A percentile compares a stretch with the other conserved stretches of the same genome.
These are phyloP conservation scores for Pelargonium myrrhifolium DNA, from an alignment of 441 rosid genomes.

Conservation along the genomic window DNA sequence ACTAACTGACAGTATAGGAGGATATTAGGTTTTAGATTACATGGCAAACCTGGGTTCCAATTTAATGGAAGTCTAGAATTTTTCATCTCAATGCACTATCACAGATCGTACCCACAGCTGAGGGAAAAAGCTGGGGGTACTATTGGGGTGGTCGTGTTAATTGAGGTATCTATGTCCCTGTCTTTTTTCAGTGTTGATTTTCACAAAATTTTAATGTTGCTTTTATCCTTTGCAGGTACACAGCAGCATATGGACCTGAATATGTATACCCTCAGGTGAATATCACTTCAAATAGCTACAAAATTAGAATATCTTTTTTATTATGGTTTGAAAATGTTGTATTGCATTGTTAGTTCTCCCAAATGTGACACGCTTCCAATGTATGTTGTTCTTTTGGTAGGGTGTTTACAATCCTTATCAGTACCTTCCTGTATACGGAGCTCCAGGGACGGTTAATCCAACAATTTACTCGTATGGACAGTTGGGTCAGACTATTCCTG, in stretches of 20 bases:
- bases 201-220: neutral
- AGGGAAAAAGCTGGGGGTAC: too few relatives aligned
- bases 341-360: conserved; percentile 2
- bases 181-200: neutral
- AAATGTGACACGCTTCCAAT: conserved; percentile 16
- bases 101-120: too few relatives aligned
- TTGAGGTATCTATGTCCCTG: too few relatives aligned
- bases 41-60: conserved; percentile 9
- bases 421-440: conserved; percentile 82
- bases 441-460: conserved; percentile 53
- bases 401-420: conserved; percentile 82
- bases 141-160: too few relatives aligned
- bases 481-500: conserved; percentile 52
- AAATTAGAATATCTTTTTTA: neutral
- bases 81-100: conserved; percentile 4
- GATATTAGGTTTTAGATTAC: conserved; percentile 3
- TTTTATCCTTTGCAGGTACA: conserved; percentile 46
- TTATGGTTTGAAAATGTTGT: neutral
- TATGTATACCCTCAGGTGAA: conserved; percentile 70
- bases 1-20: conserved; percentile 15
- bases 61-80: neutral
- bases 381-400: conserved; percentile 29
- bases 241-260: conserved; percentile 68
- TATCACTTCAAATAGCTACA: conserved; percentile 11
- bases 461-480: conserved; percentile 66